Base-by-base conservation (phyloP, 768 basidiomycete species). In the Boletus eberwhitei region DNA sequence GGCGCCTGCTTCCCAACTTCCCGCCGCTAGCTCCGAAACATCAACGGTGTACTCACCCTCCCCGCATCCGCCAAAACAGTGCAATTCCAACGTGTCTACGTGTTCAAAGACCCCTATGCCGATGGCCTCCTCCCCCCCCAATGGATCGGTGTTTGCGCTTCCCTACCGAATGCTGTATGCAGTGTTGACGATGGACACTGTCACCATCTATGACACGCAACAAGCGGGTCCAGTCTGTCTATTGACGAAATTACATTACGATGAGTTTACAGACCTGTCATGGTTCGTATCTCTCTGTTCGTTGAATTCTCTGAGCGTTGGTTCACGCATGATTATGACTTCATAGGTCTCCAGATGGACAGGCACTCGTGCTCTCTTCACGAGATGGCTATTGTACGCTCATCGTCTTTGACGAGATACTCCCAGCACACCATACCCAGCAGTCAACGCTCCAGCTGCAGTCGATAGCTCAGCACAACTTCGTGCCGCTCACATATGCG, bases 361-460 rank as follows among this genome's bases (percentile, higher is more conserved):
- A 97, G 70, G 84, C 90, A 39, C 80, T 99, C 17, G 83, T 98
- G 46, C 82, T 98, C 26, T 88, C 94, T 2, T 91, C 93, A 1
- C 85, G 93, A 26, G 97, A 99, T 67, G 97, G 97, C 0, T 99
- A 98, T 72, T 98, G 97, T 75, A 97, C 96, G 1, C 81, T 98
- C 53, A 80, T 97, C 61, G 81, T 91, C 21, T 98, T 99, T 68
- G 95, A 98, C 73, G 96, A 98, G 71, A 88, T 96, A 53, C 80
- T 98, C 2, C 83, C 92, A 0, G 80, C 87, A 5, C 84, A 96
- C 68, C 87, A 91, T 59, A 94, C 87, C 1, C 95, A 98, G 65
- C 95, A 95, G 67, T 89, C 91, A 55, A 84, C 89, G 5, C 81
- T 96, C 19, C 95, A 96, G 70, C 76, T 97, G 31, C 90, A 93